Percentiles rank a stretch among this genome's conserved stretches.
Conservation (phyloP, 345 rosid genomes). For the Iberis pinnata region DNA sequence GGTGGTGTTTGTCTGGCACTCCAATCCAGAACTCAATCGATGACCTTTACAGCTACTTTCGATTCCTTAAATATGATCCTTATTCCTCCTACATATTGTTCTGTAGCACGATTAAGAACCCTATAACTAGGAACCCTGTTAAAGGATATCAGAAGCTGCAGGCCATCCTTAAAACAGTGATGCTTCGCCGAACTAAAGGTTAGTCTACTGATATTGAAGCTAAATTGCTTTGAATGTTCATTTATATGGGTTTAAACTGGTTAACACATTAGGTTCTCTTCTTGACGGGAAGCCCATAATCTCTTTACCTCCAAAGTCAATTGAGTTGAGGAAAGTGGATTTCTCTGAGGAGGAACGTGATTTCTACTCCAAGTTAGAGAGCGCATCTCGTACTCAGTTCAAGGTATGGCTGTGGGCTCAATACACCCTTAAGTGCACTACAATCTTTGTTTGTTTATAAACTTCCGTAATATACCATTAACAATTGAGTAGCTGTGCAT, state of each 20-base stretch:
- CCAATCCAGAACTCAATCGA: conserved; percentile 97
- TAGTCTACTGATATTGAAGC: conserved; percentile 59
- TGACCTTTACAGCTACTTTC: conserved; percentile 94
- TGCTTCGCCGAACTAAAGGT: conserved; percentile 99
- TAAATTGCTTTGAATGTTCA: too few relatives aligned
- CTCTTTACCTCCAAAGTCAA: conserved; percentile 67
- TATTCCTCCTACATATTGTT: conserved; percentile 56
- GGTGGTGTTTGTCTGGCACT: conserved; percentile 99
- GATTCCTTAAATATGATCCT: conserved; percentile 91
- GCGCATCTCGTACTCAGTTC: conserved; percentile 69
- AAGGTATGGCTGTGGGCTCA: conserved; percentile 41
- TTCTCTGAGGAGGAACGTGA: conserved; percentile 78
- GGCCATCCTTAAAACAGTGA: conserved; percentile 78
- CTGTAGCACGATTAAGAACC: conserved; percentile 55
- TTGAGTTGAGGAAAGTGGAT: conserved; percentile 55
- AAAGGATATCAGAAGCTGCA: conserved; percentile 76
- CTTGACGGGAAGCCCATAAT: conserved; percentile 87
- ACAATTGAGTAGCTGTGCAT: background rate
- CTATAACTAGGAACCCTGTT: conserved; percentile 50
- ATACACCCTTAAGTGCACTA: background rate
- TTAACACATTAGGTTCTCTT: too few relatives aligned
- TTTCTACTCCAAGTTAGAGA: conserved; percentile 76
- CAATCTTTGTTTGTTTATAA: background rate
- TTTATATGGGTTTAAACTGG: too few relatives aligned
- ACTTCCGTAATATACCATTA: background rate